These are phyloP conservation scores for Penicillium riverlandense DNA, from an alignment of 495 filamentous ascomycete species.

Conservation along the genomic window DNA sequence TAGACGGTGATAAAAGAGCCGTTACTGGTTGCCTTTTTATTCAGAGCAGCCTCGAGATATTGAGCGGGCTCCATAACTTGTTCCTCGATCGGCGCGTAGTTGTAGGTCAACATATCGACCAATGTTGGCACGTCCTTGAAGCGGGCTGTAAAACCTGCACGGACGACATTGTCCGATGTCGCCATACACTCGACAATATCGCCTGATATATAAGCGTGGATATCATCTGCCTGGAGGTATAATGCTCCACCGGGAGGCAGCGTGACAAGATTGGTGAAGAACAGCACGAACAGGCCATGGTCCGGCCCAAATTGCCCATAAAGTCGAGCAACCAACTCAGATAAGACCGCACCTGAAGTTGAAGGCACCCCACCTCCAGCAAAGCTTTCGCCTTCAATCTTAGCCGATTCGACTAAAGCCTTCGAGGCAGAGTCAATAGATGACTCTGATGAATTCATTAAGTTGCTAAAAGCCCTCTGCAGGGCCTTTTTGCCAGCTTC, in stretches of 20 bases:
- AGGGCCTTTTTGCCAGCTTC: conserved; percentile 73
- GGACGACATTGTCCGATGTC: conserved; percentile 93
- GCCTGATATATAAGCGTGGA: conserved; percentile 91
- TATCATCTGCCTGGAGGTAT: conserved; percentile 92
- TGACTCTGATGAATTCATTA: too few species aligned
- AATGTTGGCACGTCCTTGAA: conserved; percentile 93
- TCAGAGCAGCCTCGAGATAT: conserved; percentile 77
- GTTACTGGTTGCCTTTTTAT: conserved; percentile 68
- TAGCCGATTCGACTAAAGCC: too few species aligned
- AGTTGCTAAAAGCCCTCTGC: conserved; percentile 7
- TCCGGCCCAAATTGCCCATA: conserved; percentile 71
- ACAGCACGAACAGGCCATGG: conserved; percentile 69
- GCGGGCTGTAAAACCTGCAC: conserved; percentile 94
- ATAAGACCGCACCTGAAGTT: conserved; percentile 46
- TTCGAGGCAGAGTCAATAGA: too few species aligned
- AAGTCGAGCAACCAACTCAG: conserved; percentile 66
- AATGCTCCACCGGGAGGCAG: conserved; percentile 85
- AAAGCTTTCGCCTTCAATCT: too few species aligned
- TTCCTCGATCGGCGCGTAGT: conserved; percentile 83
- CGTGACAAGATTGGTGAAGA: conserved; percentile 77
- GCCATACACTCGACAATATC: conserved; percentile 99
- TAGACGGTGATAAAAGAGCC: conserved; percentile 66
- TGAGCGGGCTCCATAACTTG: conserved; percentile 84
- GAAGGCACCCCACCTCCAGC: conserved; percentile 36
- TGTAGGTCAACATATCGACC: conserved; percentile 89